These are phyloP conservation scores for Calonectria multiphialidica DNA, from an alignment of 2,329 filamentous ascomycete species.

Conservation along the genomic window DNA sequence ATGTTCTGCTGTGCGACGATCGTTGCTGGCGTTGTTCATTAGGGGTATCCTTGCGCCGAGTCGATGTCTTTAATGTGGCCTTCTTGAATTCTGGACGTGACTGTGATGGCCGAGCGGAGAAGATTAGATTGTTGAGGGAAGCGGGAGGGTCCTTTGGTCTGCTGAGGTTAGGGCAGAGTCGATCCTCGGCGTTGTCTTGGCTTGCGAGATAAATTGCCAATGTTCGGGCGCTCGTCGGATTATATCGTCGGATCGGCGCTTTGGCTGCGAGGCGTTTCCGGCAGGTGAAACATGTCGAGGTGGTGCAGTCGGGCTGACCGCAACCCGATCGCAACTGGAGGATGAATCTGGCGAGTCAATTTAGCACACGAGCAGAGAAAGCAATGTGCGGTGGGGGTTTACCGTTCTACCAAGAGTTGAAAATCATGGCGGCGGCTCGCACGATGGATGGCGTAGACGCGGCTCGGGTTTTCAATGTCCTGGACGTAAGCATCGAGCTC, in stretches of 20 bases:
- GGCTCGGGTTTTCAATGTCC: slow-evolving; percentile 71
- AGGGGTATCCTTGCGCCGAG: slow-evolving; percentile 18
- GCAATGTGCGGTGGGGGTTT: slow-evolving; percentile 16
- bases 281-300: slow-evolving; percentile 84
- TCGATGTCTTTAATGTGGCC: slow-evolving; percentile 13
- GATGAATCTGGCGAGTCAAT: slow-evolving; percentile 71
- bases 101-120: slow-evolving; percentile 48
- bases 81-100: slow-evolving; percentile 36
- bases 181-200: slow-evolving; percentile 79
- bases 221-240: slow-evolving; percentile 83
- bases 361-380: slow-evolving; percentile 17
- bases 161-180: slow-evolving; percentile 71
- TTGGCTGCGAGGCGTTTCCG: slow-evolving; percentile 75
- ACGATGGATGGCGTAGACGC: slow-evolving; percentile 71
- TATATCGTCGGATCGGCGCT: slow-evolving; percentile 82
- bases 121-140: slow-evolving; percentile 60
- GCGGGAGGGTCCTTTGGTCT: slow-evolving; percentile 57
- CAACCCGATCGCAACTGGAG: slow-evolving; percentile 88
- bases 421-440: slow-evolving; percentile 73
- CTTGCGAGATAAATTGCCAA: slow-evolving; percentile 85
- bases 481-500: slow-evolving; percentile 68
- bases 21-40: slow-evolving; percentile 12
- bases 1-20: slow-evolving; percentile 7
- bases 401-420: slow-evolving; percentile 77
- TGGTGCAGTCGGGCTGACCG: slow-evolving; percentile 75